Conservation (phyloP, 2,329 filamentous ascomycete species). For the Uncinocarpus reesii region DNA sequence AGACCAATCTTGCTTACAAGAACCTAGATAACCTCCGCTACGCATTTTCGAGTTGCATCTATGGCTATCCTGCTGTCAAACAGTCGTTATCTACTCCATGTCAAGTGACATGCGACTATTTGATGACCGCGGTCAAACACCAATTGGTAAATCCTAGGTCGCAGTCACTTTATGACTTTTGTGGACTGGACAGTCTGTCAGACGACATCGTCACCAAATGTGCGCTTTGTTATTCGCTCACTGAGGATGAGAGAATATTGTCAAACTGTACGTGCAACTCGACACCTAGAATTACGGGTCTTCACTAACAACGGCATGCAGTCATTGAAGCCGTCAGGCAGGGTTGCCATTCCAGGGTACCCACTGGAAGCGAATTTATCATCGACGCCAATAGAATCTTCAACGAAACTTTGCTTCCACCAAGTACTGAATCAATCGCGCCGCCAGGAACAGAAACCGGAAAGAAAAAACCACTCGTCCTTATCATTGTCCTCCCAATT, state of each 20-base stretch:
- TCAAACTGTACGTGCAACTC: constrained; percentile 34
- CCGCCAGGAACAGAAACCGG: constrained; percentile 18
- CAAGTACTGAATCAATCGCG: constrained; percentile 21
- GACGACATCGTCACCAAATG: constrained; percentile 35
- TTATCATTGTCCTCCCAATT: constrained; percentile 37
- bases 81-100: constrained; percentile 36
- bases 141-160: constrained; percentile 24
- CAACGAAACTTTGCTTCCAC: constrained; percentile 30
- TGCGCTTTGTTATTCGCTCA: constrained; percentile 37
- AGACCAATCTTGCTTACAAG: neutral
- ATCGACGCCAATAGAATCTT: constrained; percentile 36
- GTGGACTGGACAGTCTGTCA: constrained; percentile 29
- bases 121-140: constrained; percentile 27
- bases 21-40: constrained; percentile 38
- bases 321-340: constrained; percentile 39
- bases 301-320: constrained; percentile 16
- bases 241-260: constrained; percentile 32
- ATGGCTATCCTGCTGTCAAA: constrained; percentile 29
- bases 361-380: constrained; percentile 29
- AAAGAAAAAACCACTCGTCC: constrained; percentile 22
- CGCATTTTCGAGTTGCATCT: constrained; percentile 37
- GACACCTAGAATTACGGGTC: neutral
- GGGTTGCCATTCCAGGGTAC: constrained; percentile 35
- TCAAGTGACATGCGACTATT: constrained; percentile 33
- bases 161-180: constrained; percentile 30